Base-by-base conservation (phyloP, 1,284 basidiomycete species). In the Malassezia furfur region DNA sequence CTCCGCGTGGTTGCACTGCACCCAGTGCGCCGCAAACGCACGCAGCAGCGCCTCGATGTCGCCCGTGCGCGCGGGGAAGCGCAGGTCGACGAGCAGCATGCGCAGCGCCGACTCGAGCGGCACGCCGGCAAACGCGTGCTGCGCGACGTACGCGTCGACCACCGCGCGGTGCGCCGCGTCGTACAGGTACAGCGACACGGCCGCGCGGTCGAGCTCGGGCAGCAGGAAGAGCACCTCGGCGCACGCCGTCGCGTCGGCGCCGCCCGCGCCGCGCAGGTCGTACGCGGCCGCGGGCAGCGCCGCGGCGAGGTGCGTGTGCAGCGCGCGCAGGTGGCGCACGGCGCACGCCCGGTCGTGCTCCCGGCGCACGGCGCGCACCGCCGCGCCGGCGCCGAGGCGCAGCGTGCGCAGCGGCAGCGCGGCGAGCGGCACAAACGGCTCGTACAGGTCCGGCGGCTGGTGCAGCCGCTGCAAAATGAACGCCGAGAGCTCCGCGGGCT, bases 21-120 rank as follows among this genome's bases (percentile, higher is more conserved):
- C 86, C 87, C 91, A 98, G 25, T 86, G 81, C 60, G 82, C 81
- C 7, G 90, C 87, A 70, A 98, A 91, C 10, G 85, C 82, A 17
- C 75, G 63, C 28, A 83, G 75, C 21, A 82, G 65, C 22, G 75
- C 72, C 72, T 96, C 90, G 36, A 88, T 79, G 1, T 88, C 78
- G 58, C 82, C 80, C 2, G 82, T 78, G 72, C 14, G 88, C 84
- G 35, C 89, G 75, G 66, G 86, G 81, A 50, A 96, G 74, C 21
- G 89, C 84, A 67, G n/a, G 39, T 66, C 67, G 7, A 90, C 81
- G 53, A 96, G 77, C 77, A 96, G 90, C 47, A 86, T 82, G 37
- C 94, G 83, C 52, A 98, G 78, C 4, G 91, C 89, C 55, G 85
- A 84, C 77, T 96, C 91, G 61, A 96, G 83, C 58, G 87, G 80